A percentile compares a stretch with the other conserved stretches of the same genome.
phyloP scores from a whole-genome alignment of 345 rosid species.

The Reutealis trisperma region DNA sequence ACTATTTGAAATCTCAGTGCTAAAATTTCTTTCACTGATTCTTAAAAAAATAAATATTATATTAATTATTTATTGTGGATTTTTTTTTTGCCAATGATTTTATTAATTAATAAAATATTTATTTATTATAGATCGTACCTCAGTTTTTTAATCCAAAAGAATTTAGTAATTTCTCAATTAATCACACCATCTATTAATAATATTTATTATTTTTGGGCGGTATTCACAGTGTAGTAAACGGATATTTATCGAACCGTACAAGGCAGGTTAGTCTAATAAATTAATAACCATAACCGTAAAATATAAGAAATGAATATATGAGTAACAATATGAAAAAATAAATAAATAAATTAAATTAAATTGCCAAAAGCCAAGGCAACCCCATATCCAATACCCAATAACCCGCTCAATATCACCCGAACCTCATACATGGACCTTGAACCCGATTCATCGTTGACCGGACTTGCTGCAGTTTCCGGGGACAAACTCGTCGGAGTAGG shows the following conservation, averaged over 20 bases:
- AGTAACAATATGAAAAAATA: not conserved
- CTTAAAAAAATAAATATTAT: too few species aligned
- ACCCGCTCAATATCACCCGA: conserved; percentile 4
- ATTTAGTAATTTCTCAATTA: too few species aligned
- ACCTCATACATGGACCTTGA: conserved; percentile 34
- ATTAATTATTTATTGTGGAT: too few species aligned
- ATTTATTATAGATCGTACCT: too few species aligned
- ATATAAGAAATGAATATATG: not conserved
- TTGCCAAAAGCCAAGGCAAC: conserved; percentile 4
- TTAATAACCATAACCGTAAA: not conserved
- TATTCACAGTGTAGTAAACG: too few species aligned
- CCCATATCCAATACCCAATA: conserved; percentile 2
- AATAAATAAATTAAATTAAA: conserved; percentile 4
- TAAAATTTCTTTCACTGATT: too few species aligned
- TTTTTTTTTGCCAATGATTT: too few species aligned
- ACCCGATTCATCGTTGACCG: conserved; percentile 44
- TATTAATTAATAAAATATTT: too few species aligned
- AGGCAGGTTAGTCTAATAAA: not conserved
- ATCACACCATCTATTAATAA: too few species aligned
- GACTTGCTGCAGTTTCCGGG: conserved; percentile 37
- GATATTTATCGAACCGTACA: not conserved
- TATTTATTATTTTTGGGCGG: too few species aligned
- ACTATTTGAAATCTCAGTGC: too few species aligned
- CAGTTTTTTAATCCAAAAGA: too few species aligned
- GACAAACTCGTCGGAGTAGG: conserved; percentile 29